phyloP scores from a whole-genome alignment of 352 stramenopile genomes.

The Globisporangium heterothallicum region DNA sequence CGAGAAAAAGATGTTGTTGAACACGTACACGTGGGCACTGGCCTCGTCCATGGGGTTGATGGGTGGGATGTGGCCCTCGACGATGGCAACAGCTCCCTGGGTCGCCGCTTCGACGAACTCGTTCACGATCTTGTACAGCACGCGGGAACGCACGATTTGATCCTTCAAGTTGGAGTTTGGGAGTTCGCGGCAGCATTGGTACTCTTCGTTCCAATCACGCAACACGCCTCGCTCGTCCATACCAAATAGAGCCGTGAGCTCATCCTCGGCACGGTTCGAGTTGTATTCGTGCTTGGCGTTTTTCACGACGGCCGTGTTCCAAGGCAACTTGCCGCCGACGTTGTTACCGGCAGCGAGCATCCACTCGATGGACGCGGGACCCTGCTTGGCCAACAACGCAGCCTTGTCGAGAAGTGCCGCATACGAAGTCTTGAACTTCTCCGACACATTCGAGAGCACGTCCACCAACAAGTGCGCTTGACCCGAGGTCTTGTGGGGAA shows the following conservation, averaged over 20 bases:
- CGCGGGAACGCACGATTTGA: slow-evolving; percentile 88
- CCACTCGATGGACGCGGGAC: slow-evolving; percentile 78
- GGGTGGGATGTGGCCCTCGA: slow-evolving; percentile 90
- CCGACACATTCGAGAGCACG: slow-evolving; percentile 64
- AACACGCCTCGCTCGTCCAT: slow-evolving; percentile 90
- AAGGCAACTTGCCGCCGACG: slow-evolving; percentile 69
- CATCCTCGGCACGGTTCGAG: slow-evolving; percentile 85
- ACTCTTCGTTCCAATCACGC: slow-evolving; percentile 97
- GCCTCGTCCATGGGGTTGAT: slow-evolving; percentile 96
- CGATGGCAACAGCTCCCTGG: slow-evolving; percentile 88
- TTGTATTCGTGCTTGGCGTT: slow-evolving; percentile 65
- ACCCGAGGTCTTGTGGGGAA: slow-evolving; percentile 34
- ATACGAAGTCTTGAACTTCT: slow-evolving; percentile 72
- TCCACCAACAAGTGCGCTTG: slow-evolving; percentile 76
- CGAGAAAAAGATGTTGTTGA: slow-evolving; percentile 98
- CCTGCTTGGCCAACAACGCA: slow-evolving; percentile 63
- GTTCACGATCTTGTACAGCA: slow-evolving; percentile 93
- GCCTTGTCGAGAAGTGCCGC: slow-evolving; percentile 73
- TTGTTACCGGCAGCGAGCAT: slow-evolving; percentile 80
- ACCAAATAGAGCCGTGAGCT: slow-evolving; percentile 85
- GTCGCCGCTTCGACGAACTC: slow-evolving; percentile 94
- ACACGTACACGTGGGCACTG: slow-evolving; percentile 93
- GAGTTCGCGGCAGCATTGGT: slow-evolving; percentile 89
- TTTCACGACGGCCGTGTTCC: slow-evolving; percentile 52
- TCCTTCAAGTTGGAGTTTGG: slow-evolving; percentile 77